phyloP scores from a whole-genome alignment of 1,284 basidiomycete genomes.

The Malassezia japonica region DNA sequence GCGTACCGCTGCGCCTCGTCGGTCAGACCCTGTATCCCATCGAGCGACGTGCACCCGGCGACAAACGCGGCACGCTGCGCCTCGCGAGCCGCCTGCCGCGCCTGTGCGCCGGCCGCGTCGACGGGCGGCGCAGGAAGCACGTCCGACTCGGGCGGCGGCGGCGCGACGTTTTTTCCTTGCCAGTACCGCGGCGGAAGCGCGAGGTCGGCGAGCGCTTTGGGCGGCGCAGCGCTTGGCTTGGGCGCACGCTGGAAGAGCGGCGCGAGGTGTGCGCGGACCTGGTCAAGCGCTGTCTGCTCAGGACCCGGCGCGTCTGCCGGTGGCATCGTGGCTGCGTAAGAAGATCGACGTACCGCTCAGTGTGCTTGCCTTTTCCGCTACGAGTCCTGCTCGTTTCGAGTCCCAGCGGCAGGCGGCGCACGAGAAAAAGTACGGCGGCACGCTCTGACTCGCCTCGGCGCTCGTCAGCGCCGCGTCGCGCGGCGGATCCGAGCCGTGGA shows the following conservation, averaged over 20 bases:
- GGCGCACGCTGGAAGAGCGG: constrained; percentile 14
- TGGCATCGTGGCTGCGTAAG: constrained; percentile 1
- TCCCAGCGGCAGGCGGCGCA: constrained; percentile 94
- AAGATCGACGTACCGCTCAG: constrained; percentile 53
- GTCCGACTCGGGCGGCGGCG: background rate
- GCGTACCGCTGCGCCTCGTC: constrained; percentile 69
- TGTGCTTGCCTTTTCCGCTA: constrained; percentile 90
- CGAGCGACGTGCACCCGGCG: constrained; percentile 25
- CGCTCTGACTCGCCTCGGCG: constrained; percentile 54
- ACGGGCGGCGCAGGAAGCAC: constrained; percentile 44
- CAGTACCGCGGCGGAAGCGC: constrained; percentile 7
- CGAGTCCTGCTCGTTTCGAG: constrained; percentile 75
- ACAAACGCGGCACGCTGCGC: constrained; percentile 12
- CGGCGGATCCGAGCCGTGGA: constrained; percentile 72
- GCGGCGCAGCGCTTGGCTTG: background rate
- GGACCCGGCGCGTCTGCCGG: background rate
- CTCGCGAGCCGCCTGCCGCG: constrained; percentile 4
- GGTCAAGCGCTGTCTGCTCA: constrained; percentile 19
- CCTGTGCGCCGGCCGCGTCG: constrained; percentile 25
- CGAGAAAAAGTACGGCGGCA: constrained; percentile 78
- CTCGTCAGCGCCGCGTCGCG: constrained; percentile 23
- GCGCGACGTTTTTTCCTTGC: background rate
- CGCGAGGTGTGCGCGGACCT: constrained; percentile 32
- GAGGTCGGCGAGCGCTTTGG: background rate
- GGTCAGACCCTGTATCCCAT: constrained; percentile 55